These are phyloP conservation scores for Apostasia ramifera DNA, from an alignment of 106 monocot species.

Conservation along the genomic window DNA sequence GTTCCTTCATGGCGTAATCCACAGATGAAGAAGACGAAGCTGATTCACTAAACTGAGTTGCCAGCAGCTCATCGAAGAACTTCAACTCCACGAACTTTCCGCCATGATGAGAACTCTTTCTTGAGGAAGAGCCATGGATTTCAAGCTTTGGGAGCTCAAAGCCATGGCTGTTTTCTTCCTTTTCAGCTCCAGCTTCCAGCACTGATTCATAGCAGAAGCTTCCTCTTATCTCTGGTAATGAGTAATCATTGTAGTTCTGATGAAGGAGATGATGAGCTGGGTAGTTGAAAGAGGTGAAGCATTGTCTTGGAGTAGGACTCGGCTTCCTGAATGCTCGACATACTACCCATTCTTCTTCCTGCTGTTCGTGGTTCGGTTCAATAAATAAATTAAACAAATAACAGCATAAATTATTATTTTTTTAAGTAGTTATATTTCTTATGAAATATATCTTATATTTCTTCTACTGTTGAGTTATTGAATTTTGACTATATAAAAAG, in stretches of 20 bases:
- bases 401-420: too few species aligned
- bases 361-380: background rate
- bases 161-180: background rate
- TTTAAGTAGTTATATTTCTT: too few species aligned
- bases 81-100: slow-evolving; percentile 33
- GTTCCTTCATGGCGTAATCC: slow-evolving; percentile 6
- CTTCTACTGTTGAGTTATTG: too few species aligned
- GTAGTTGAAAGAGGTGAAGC: slow-evolving; percentile 4
- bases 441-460: too few species aligned
- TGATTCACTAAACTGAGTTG: slow-evolving; percentile 21
- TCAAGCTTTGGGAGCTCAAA: slow-evolving; percentile 20
- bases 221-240: background rate
- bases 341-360: slow-evolving; percentile 64
- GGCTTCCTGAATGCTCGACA: slow-evolving; percentile 48
- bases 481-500: too few species aligned
- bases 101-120: background rate
- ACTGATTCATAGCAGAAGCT: background rate
- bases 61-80: slow-evolving; percentile 20
- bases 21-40: slow-evolving; percentile 12
- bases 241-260: background rate
- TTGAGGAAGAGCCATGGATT: slow-evolving; percentile 16
- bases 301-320: slow-evolving; percentile 28
- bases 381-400: too few species aligned
- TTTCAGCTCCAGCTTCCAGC: background rate
- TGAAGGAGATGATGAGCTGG: background rate